These are phyloP conservation scores for Whalleya microplaca DNA, from an alignment of 2,329 filamentous ascomycete species.

Conservation along the genomic window DNA sequence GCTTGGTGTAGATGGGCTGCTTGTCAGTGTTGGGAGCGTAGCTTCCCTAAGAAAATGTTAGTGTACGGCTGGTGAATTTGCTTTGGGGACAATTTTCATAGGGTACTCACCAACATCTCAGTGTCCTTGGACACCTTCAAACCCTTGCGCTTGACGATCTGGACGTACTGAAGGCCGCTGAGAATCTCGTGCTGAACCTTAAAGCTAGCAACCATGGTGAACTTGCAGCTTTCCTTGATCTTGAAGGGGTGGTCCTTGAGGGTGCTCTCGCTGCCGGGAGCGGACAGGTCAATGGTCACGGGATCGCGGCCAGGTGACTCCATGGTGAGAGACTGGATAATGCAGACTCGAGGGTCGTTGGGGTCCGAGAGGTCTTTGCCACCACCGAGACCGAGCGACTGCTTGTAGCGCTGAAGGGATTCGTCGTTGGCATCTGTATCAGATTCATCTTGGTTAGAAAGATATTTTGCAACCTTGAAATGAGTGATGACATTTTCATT, in stretches of 20 bases:
- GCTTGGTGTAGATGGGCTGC: conserved; percentile 84
- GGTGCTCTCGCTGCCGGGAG: conserved; percentile 70
- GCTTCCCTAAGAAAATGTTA: conserved; percentile 66
- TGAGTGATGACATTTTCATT: conserved; percentile 2
- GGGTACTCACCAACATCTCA: conserved; percentile 86
- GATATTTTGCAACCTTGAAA: not conserved
- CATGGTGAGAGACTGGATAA: conserved; percentile 89
- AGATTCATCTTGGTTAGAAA: conserved; percentile 25
- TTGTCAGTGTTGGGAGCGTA: conserved; percentile 92
- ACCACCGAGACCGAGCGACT: conserved; percentile 84
- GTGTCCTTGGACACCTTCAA: conserved; percentile 89
- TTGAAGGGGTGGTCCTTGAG: conserved; percentile 94
- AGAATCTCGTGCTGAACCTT: conserved; percentile 97
- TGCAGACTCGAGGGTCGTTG: conserved; percentile 85
- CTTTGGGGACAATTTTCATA: not conserved
- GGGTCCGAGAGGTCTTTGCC: conserved; percentile 74
- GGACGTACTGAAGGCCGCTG: conserved; percentile 92
- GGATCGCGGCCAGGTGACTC: conserved; percentile 81
- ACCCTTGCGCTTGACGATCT: conserved; percentile 88
- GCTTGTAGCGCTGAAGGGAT: conserved; percentile 96
- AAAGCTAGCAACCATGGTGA: conserved; percentile 94
- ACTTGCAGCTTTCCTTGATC: conserved; percentile 93
- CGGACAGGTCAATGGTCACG: conserved; percentile 85
- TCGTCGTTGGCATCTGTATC: conserved; percentile 73
- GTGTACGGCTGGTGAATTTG: conserved; percentile 6